Conservation (phyloP, 106 monocot species). For the Platanthera zijinensis region DNA sequence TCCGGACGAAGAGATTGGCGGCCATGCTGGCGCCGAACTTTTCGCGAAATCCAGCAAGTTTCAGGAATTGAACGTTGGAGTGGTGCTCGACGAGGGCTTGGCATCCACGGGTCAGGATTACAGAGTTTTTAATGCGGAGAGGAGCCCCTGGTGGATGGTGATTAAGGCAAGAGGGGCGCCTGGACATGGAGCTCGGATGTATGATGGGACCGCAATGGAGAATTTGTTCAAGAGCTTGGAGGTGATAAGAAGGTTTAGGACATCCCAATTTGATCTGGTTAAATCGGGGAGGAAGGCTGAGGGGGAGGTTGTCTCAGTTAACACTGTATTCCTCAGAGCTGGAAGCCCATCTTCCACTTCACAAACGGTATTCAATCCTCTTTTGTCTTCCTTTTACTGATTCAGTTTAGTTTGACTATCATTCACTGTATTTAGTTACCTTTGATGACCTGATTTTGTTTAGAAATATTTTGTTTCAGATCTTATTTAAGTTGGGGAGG, state of each 20-base stretch:
- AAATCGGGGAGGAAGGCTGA: slow-evolving; percentile 65
- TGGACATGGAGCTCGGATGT: slow-evolving; percentile 88
- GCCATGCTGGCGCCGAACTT: slow-evolving; percentile 33
- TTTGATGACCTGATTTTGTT: not conserved
- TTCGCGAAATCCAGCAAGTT: slow-evolving; percentile 51
- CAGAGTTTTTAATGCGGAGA: slow-evolving; percentile 81
- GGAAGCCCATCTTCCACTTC: slow-evolving; percentile 75
- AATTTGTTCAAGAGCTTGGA: slow-evolving; percentile 91
- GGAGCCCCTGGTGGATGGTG: slow-evolving; percentile 75
- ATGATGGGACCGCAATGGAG: slow-evolving; percentile 85
- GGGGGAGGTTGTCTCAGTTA: slow-evolving; percentile 86
- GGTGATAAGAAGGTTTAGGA: slow-evolving; percentile 58
- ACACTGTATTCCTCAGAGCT: slow-evolving; percentile 74
- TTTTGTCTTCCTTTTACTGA: not conserved
- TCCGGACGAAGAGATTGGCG: slow-evolving; percentile 94
- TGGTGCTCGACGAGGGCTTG: slow-evolving; percentile 88
- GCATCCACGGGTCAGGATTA: slow-evolving; percentile 64
- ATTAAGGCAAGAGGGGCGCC: slow-evolving; percentile 63
- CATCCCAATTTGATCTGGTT: slow-evolving; percentile 69
- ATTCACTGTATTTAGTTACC: not conserved
- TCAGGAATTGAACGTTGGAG: slow-evolving; percentile 47
- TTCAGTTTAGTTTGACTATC: no score
- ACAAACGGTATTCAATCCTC: slow-evolving; percentile 13
- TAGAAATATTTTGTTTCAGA: not conserved
- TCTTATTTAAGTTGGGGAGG: no score